Evolutionary conservation across 2,329 filamentous ascomycete species (phyloP), one percentile per base, ranked within the genome.

Genomic region (Arachnomyces sp.): DNA sequence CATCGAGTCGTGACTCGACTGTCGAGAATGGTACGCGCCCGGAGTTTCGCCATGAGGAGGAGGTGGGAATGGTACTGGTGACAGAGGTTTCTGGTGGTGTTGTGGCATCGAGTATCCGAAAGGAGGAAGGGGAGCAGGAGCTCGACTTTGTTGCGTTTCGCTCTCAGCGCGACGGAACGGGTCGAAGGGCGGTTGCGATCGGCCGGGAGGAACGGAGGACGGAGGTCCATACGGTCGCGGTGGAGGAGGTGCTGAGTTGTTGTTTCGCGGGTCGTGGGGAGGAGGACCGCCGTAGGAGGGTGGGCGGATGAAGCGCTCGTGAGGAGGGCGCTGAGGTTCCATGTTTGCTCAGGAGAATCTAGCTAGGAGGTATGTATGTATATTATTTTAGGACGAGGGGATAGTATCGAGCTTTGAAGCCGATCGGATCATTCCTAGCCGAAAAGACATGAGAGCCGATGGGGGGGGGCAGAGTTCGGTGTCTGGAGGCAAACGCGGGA

Each of bases 261-360:
- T 45, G 13, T 40, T 45, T 38, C 52, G 54, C 45, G 55, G 44
- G 39, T 59, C 55, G 40, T 54, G 56, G n/a, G 57, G 48, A 25
- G 20, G 20, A 25, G 20, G 20, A 31, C 44, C 44, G 30, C 54
- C 52, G 33, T 60, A 51, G 28, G 56, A 51, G 13, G 56, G 57
- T 11, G 57, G 54, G 36, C 59, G 59, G 12, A 55, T 49, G 37
- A 58, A 58, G 45, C 49, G 47, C 28, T 52, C 54, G 31, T 54
- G 48, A 28, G 51, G 44, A 5, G 55, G 54, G 28, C 49, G 54
- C 18, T 47, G 53, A 36, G 49, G 50, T 31, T 59, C 55, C 56
- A 58, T 58, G 14, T 33, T 49, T 29, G 28, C 30, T n/a, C n/a
- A n/a, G n/a, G 9, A 25, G 9, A 9, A 25, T 25, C 20, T 25